Evolutionary conservation across 2,329 filamentous ascomycete species (phyloP).

Genomic region (Bimuria novae-zelandiae): DNA sequence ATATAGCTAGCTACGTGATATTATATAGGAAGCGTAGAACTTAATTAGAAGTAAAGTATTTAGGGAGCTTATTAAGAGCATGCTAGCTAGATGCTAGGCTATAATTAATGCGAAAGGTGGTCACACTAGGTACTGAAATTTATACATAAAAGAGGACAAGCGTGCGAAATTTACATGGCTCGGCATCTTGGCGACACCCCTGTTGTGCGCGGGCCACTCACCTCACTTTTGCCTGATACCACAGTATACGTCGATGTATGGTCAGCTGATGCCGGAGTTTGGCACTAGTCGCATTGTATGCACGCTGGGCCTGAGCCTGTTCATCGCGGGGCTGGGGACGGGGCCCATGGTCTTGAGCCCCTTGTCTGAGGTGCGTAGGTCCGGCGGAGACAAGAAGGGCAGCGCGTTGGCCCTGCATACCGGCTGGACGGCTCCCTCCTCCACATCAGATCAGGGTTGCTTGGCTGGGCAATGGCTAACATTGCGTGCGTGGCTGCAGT

Average conservation of each 20-base stretch:
- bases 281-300: conserved; percentile 71
- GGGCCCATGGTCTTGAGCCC: conserved; percentile 63
- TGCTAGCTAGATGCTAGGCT: too few species aligned
- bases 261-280: conserved; percentile 76
- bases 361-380: conserved; percentile 51
- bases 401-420: conserved; percentile 6
- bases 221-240: too few species aligned
- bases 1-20: too few species aligned
- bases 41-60: too few species aligned
- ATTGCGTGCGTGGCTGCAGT: conserved; percentile 49
- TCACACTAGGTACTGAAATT: too few species aligned
- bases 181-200: too few species aligned
- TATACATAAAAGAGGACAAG: too few species aligned
- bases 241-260: conserved; percentile 84
- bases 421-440: neutral
- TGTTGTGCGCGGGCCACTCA: too few species aligned
- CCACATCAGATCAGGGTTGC: neutral
- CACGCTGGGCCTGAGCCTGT: conserved; percentile 79
- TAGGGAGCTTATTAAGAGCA: too few species aligned
- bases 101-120: too few species aligned
- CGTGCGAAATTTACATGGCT: too few species aligned
- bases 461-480: neutral
- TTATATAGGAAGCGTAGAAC: too few species aligned
- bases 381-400: neutral
- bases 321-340: conserved; percentile 73